Percentiles rank a stretch among this genome's conserved stretches.
Evolutionary conservation across 2,329 filamentous ascomycete species (phyloP).

Genomic region (Domatiomyces globalis): DNA sequence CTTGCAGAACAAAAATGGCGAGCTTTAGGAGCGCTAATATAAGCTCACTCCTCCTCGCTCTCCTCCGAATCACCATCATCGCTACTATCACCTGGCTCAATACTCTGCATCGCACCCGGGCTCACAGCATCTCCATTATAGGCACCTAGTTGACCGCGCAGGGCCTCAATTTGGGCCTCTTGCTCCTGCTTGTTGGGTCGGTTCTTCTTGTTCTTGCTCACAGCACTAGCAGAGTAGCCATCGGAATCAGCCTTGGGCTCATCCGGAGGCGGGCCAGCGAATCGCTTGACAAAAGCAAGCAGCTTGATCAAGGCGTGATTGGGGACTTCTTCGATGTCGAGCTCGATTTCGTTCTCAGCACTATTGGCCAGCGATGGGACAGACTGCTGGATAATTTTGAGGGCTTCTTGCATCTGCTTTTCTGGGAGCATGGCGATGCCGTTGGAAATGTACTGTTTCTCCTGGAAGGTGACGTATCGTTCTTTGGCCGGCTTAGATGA

Average conservation of each 20-base stretch:
- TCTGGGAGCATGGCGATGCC: slow-evolving; percentile 71
- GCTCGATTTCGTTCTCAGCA: slow-evolving; percentile 34
- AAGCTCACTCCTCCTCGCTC: slow-evolving; percentile 33
- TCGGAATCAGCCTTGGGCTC: slow-evolving; percentile 26
- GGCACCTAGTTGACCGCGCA: slow-evolving; percentile 32
- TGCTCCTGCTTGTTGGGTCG: slow-evolving; percentile 38
- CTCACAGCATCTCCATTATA: slow-evolving; percentile 28
- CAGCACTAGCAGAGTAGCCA: slow-evolving; percentile 20
- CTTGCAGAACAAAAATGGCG: neutral
- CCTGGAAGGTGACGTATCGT: slow-evolving; percentile 56
- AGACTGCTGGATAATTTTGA: slow-evolving; percentile 80
- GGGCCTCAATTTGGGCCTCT: slow-evolving; percentile 36
- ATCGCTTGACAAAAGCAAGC: slow-evolving; percentile 35
- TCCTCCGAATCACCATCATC: slow-evolving; percentile 36
- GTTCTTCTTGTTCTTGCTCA: slow-evolving; percentile 36
- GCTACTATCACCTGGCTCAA: slow-evolving; percentile 32
- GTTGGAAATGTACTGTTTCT: slow-evolving; percentile 84
- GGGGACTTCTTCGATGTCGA: slow-evolving; percentile 36
- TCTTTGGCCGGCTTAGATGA: slow-evolving; percentile 37
- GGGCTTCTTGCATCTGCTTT: slow-evolving; percentile 62
- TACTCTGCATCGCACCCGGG: slow-evolving; percentile 30
- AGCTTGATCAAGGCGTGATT: slow-evolving; percentile 33
- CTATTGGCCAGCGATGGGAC: slow-evolving; percentile 52
- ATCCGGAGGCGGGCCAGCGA: slow-evolving; percentile 29
- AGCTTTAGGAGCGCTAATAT: neutral